Evolutionary conservation across 257 asterid genomes (phyloP).

Genomic region (Catharanthus roseus): DNA sequence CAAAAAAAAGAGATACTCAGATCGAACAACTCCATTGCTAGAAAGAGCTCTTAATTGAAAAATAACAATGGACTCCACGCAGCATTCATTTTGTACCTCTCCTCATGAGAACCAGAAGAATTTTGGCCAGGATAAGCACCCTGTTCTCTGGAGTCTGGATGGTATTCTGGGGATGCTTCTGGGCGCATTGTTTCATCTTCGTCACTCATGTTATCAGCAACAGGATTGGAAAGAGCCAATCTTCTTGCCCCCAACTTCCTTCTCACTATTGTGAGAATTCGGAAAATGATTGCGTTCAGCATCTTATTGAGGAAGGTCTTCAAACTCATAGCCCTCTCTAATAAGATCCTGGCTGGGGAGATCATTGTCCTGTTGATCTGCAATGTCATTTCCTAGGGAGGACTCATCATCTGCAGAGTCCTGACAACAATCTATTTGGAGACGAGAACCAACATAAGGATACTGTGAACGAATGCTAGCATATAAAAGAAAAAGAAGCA

Average conservation of each 20-base stretch:
- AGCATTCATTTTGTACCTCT: slow-evolving; percentile 42
- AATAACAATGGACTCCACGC: neutral
- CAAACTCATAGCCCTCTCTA: slow-evolving; percentile 47
- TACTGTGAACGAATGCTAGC: neutral
- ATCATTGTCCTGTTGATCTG: slow-evolving; percentile 47
- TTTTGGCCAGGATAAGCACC: slow-evolving; percentile 25
- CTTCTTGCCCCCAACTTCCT: slow-evolving; percentile 42
- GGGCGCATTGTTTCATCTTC: slow-evolving; percentile 36
- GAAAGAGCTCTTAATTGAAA: neutral
- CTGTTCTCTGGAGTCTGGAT: slow-evolving; percentile 34
- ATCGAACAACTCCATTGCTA: neutral
- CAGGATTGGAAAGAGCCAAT: slow-evolving; percentile 30
- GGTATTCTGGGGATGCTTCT: slow-evolving; percentile 26
- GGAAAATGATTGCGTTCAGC: slow-evolving; percentile 35
- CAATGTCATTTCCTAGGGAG: slow-evolving; percentile 25
- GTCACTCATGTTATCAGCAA: slow-evolving; percentile 24
- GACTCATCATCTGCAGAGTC: slow-evolving; percentile 46
- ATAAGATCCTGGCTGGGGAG: slow-evolving; percentile 27
- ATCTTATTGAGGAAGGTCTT: slow-evolving; percentile 45
- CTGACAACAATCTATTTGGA: slow-evolving; percentile 68
- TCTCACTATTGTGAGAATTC: slow-evolving; percentile 37
- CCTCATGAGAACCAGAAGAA: slow-evolving; percentile 38
- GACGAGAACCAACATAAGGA: slow-evolving; percentile 18
- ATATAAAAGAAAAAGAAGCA: neutral
- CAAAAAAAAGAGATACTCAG: neutral